These are phyloP conservation scores for Geosmithia morbida DNA, from an alignment of 2,329 filamentous ascomycete species.

Conservation along the genomic window DNA sequence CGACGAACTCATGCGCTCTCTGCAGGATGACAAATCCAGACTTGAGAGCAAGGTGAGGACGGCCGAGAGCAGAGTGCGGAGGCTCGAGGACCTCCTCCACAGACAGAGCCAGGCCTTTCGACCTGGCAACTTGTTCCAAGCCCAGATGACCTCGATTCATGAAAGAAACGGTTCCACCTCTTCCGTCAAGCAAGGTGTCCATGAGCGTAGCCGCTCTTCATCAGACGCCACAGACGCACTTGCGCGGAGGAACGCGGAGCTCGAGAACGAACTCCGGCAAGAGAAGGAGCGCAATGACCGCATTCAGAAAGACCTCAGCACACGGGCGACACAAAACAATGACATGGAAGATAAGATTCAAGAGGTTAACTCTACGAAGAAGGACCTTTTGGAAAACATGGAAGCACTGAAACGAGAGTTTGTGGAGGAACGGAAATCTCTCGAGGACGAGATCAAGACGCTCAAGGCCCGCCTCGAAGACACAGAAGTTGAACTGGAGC, in stretches of 20 bases:
- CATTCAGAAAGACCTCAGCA: conserved; percentile 56
- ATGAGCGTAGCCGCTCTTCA: conserved; percentile 29
- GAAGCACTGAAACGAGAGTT: conserved; percentile 86
- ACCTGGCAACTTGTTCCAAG: conserved; percentile 40
- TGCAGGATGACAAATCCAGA: conserved; percentile 74
- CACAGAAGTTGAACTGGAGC: conserved; percentile 81
- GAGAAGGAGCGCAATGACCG: conserved; percentile 55
- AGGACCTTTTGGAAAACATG: conserved; percentile 87
- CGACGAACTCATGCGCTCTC: conserved; percentile 59
- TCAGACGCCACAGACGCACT: conserved; percentile 31
- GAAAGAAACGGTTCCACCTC: conserved; percentile 34
- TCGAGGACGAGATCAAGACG: conserved; percentile 67
- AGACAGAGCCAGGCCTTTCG: conserved; percentile 53
- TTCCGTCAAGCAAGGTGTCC: conserved; percentile 28
- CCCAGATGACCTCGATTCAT: conserved; percentile 25
- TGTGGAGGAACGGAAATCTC: conserved; percentile 63
- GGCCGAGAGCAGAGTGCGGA: conserved; percentile 79
- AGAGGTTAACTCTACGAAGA: conserved; percentile 83
- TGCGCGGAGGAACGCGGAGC: conserved; percentile 35
- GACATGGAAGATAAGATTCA: conserved; percentile 57
- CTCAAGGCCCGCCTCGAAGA: conserved; percentile 73
- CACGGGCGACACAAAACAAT: conserved; percentile 39
- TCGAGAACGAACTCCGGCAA: conserved; percentile 65
- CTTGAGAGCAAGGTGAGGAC: conserved; percentile 62
- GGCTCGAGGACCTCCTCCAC: conserved; percentile 84